These are phyloP conservation scores for Grammothele lineata DNA, from an alignment of 768 basidiomycete genomes.

Conservation along the genomic window DNA sequence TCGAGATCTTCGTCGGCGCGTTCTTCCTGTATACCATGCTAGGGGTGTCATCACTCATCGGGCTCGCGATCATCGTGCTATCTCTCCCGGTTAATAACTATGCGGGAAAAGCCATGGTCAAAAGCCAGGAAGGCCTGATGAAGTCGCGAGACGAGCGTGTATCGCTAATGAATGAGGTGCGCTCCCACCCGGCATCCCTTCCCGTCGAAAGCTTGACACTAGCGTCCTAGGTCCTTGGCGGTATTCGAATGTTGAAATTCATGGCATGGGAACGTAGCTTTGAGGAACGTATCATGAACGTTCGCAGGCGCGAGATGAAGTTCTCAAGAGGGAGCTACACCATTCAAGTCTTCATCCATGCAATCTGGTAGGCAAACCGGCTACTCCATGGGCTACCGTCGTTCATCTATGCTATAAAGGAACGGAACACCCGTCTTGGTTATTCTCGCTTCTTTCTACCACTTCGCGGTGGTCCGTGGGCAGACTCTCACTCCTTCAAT, in stretches of 20 bases:
- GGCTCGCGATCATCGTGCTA: slow-evolving; percentile 68
- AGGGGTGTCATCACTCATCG: slow-evolving; percentile 72
- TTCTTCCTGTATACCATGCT: slow-evolving; percentile 77
- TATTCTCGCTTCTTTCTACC: slow-evolving; percentile 48
- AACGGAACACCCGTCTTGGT: slow-evolving; percentile 46
- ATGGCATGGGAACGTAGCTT: slow-evolving; percentile 96
- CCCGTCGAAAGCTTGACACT: no score
- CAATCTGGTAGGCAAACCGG: slow-evolving; percentile 43
- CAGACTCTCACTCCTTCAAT: slow-evolving; percentile 74
- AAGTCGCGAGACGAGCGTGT: slow-evolving; percentile 89
- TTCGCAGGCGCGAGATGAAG: slow-evolving; percentile 77
- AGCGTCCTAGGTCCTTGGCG: no score
- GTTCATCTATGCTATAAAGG: slow-evolving; percentile 17
- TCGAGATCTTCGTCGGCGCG: slow-evolving; percentile 72
- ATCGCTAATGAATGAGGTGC: slow-evolving; percentile 86
- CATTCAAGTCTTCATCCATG: slow-evolving; percentile 62
- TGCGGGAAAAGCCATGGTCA: slow-evolving; percentile 74
- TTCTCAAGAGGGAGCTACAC: slow-evolving; percentile 84
- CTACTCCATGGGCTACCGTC: no score
- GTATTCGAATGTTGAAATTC: slow-evolving; percentile 98
- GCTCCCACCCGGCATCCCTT: no score
- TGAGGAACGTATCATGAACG: slow-evolving; percentile 64
- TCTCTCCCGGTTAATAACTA: slow-evolving; percentile 75
- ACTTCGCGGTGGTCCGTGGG: slow-evolving; percentile 67
- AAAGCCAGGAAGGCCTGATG: slow-evolving; percentile 82